Evolutionary conservation across 371 early-diverging fungal species (phyloP), one percentile per base, ranked within the genome.

Genomic region (Apophysomyces sp.): DNA sequence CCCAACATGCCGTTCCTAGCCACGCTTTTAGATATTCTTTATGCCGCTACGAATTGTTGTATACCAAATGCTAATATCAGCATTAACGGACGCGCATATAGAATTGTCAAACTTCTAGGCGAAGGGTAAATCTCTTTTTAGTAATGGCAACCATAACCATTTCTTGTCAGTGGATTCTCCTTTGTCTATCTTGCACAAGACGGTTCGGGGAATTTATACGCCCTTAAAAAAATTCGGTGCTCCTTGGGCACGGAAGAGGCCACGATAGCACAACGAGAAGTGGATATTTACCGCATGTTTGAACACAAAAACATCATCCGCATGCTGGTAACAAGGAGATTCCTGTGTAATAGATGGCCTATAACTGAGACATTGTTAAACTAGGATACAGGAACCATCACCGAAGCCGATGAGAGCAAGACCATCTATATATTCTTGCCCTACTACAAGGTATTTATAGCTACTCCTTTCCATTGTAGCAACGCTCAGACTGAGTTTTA

Each of bases 151-250:
- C 51, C 15, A 24, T 40, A 44, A 31, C 54, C 28, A 6, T 24
- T 49, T n/a, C n/a, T 58, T 34, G 21, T 29, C 66, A 89, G 93
- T 41, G 93, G 91, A 3, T 92, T 91, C 72, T 86, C 89, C 28
- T 81, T 82, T 54, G 93, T 92, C 11, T 85, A 87, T 57, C 69
- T 92, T n/a, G 89, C 87, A 4, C 73, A 86, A 60, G 88, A 89
- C 64, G 71, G 77, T 3, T 76, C 80, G 8, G 81, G 80, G 0
- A 69, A 77, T 26, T 64, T 81, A 12, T 88, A 73, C 64, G 91
- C 93, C 9, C 36, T 90, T 26, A 92, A 92, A 53, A 87, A 85
- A 54, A 86, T 92, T 39, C 72, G 85, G 12, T 90, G 91, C 57
- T 81, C 83, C 15, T 66, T 78, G 44, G 89, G 85, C 1, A 85